These are phyloP conservation scores for Blastocystis sp. DNA, from an alignment of 352 stramenopile genomes.

Conservation along the genomic window DNA sequence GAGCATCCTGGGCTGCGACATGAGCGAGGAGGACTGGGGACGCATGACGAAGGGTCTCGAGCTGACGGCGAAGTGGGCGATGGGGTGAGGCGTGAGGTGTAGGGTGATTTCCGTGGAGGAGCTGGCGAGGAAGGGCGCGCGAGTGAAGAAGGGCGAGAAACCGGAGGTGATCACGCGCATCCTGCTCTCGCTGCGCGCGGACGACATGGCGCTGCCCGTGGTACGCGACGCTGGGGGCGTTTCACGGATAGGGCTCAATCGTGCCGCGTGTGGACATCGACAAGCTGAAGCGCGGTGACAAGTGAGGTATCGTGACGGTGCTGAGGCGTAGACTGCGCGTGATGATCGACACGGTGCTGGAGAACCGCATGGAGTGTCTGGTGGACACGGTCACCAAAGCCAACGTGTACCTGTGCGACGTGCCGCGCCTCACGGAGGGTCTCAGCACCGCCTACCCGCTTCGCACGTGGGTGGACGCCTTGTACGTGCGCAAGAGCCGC, in stretches of 20 bases:
- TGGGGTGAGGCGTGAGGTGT: not conserved
- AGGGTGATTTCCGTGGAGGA: not conserved
- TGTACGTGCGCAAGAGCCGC: not conserved
- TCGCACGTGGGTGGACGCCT: not conserved
- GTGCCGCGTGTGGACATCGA: not conserved
- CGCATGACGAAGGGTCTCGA: not conserved
- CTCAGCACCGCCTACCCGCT: not conserved
- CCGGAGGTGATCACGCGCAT: not conserved
- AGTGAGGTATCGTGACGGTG: not conserved
- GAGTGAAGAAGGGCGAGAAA: not conserved
- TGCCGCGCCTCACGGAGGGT: not conserved
- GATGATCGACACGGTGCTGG: not conserved
- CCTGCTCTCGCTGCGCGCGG: not conserved
- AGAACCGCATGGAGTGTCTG: not conserved
- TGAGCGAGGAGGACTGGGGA: not conserved
- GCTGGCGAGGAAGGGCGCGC: not conserved
- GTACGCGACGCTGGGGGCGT: not conserved
- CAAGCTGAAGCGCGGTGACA: not conserved
- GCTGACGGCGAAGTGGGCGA: not conserved
- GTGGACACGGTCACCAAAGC: not conserved
- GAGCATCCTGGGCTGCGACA: not conserved
- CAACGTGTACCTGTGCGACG: not conserved
- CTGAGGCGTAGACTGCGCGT: not conserved
- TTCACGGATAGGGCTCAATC: conserved; percentile 20
- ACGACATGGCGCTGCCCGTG: conserved; percentile 19